Base-by-base conservation (phyloP, 1,284 basidiomycete species). In the Hemileccinum hortonii region DNA sequence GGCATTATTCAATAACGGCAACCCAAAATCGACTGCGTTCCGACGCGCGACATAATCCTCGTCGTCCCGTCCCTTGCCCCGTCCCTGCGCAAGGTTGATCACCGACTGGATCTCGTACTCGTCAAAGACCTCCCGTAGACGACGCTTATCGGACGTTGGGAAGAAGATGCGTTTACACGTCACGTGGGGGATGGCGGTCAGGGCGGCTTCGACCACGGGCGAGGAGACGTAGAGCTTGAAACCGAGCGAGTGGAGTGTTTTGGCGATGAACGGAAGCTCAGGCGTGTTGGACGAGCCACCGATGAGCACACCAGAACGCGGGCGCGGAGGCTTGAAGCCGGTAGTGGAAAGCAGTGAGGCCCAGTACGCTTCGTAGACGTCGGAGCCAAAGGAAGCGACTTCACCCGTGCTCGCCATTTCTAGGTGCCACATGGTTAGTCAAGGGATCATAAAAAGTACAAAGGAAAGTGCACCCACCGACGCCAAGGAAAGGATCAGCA, bases 361-460 rank as follows among this genome's bases (percentile, higher is more conserved):
- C 96, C 95, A 98, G 75, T 98, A 98, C 11, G 96, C 97, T 72
- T 99, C 97, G 66, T 95, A 87, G 38, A 98, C 78, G 68, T 98
- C 91, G 66, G 86, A 84, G 43, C 96, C 97, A 69, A 99, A 99
- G 59, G 91, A 88, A n/a, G 97, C 97, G 19, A 99, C 94, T 73
- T 99, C 96, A 50, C 96, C 97, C 7, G 97, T 99, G 63, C 92
- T 95, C 1, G 96, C 94, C 97, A 99, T 99, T 78, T 98, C 94
- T 88, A 24, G 41, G 32, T 44, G 47, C 47, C 24, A 44, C 24
- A 8, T 7, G 2, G 14, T 48, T 15, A 47, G n/a, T 38, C 19
- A 36, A 39, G 6, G 18, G 7, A 22, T 16, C 1, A 29, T 0
- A 6, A 1, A 29, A 24, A 30, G 36, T 5, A 10, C 2, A n/a